A percentile compares a stretch with the other conserved stretches of the same genome.
phyloP scores from a whole-genome alignment of 192 early-diverging fungal species.

The Coemansia sp. region DNA sequence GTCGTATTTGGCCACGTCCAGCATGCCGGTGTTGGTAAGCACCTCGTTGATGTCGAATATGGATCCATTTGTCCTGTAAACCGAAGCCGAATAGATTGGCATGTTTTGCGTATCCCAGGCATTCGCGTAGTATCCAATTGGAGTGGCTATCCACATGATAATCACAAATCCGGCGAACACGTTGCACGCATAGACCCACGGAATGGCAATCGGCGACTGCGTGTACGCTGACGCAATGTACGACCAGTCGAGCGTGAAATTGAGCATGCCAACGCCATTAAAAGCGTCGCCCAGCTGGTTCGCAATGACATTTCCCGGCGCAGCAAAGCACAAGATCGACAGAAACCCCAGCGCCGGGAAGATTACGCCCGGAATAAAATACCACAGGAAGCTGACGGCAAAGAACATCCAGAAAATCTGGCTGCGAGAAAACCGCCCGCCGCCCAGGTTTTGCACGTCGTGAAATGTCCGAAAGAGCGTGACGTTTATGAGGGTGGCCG shows the following conservation, averaged over 20 bases:
- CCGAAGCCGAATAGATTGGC: conserved; percentile 52
- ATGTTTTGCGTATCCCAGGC: conserved; percentile 56
- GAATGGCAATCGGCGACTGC: conserved; percentile 67
- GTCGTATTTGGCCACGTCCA: conserved; percentile 57
- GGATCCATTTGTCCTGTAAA: conserved; percentile 56
- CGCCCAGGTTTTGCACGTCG: conserved; percentile 52
- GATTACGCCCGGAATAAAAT: conserved; percentile 63
- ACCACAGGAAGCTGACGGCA: conserved; percentile 49
- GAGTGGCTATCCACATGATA: conserved; percentile 71
- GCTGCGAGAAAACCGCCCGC: conserved; percentile 50
- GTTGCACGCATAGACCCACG: conserved; percentile 68
- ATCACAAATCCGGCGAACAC: conserved; percentile 68
- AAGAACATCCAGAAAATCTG: conserved; percentile 53
- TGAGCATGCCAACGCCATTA: conserved; percentile 64
- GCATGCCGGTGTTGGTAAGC: conserved; percentile 51
- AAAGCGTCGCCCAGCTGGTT: conserved; percentile 51
- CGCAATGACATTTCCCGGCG: conserved; percentile 41
- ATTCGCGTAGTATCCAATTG: conserved; percentile 68
- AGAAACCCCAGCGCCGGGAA: conserved; percentile 66
- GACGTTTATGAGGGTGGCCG: conserved; percentile 67
- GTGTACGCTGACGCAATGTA: conserved; percentile 56
- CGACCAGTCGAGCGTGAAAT: conserved; percentile 74
- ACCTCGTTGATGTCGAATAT: conserved; percentile 57
- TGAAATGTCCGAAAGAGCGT: conserved; percentile 78
- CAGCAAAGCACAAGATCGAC: conserved; percentile 58